Percentiles rank a stretch among this genome's conserved stretches.
These are phyloP conservation scores for Globisporangium cylindrosporum DNA, from an alignment of 352 stramenopile genomes.

Conservation along the genomic window DNA sequence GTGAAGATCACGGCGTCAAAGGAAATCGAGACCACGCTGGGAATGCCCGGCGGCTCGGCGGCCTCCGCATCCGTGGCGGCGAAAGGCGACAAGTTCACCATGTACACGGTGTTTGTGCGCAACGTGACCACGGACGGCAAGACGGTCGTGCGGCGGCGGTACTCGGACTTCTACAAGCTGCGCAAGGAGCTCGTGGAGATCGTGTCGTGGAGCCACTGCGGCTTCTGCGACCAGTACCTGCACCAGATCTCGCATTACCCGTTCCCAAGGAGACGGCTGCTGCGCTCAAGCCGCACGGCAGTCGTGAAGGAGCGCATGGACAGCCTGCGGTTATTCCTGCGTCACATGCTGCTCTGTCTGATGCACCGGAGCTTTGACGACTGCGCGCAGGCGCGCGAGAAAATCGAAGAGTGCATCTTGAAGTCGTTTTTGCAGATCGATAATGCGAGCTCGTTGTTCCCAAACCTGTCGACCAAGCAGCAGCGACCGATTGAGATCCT, in stretches of 20 bases:
- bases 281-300: slow-evolving; percentile 61
- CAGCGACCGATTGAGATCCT: slow-evolving; percentile 55
- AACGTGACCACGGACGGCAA: slow-evolving; percentile 72
- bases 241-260: slow-evolving; percentile 74
- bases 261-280: slow-evolving; percentile 69
- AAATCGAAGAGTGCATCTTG: slow-evolving; percentile 72
- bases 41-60: neutral
- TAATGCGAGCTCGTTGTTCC: slow-evolving; percentile 47
- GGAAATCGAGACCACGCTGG: slow-evolving; percentile 32
- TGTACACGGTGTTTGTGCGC: slow-evolving; percentile 83
- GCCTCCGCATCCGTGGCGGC: slow-evolving; percentile 5
- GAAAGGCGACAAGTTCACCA: slow-evolving; percentile 70
- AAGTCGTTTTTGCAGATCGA: slow-evolving; percentile 80
- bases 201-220: slow-evolving; percentile 76
- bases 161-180: slow-evolving; percentile 85
- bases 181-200: slow-evolving; percentile 82
- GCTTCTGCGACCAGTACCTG: slow-evolving; percentile 57
- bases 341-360: slow-evolving; percentile 72
- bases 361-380: slow-evolving; percentile 67
- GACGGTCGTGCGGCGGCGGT: slow-evolving; percentile 72
- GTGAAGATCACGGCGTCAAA: slow-evolving; percentile 65
- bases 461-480: slow-evolving; percentile 46
- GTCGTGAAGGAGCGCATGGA: slow-evolving; percentile 87
- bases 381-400: slow-evolving; percentile 57
- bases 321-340: slow-evolving; percentile 71